A percentile compares a stretch with the other conserved stretches of the same genome.
Conservation (phyloP, 140 eudicot species). For the Oenanthe javanica region DNA sequence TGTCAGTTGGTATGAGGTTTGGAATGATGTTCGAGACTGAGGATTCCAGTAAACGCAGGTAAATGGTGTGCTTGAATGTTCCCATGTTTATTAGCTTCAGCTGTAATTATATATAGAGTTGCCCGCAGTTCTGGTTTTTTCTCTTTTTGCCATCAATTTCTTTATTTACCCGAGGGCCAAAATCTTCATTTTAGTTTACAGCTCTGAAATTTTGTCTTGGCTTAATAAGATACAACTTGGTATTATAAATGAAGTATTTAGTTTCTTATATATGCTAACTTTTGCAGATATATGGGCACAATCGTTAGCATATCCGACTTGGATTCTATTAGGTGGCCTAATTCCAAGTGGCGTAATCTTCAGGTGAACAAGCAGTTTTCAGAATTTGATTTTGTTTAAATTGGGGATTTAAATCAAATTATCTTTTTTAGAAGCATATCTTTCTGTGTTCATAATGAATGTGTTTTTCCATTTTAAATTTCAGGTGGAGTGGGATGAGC, state of each 20-base stretch:
- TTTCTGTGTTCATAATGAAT: not conserved
- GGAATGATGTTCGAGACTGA: constrained; percentile 99
- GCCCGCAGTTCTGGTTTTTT: not conserved
- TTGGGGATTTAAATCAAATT: not conserved
- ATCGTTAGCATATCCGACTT: constrained; percentile 77
- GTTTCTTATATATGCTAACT: not conserved
- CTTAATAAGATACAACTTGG: not conserved
- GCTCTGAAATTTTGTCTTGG: not conserved
- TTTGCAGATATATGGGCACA: constrained; percentile 92
- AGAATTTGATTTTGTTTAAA: not conserved
- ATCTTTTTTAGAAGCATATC: not conserved
- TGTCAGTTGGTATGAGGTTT: constrained; percentile 90
- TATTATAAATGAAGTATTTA: not conserved
- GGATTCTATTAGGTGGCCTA: constrained; percentile 93
- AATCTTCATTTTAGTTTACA: not conserved
- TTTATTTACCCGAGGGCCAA: not conserved
- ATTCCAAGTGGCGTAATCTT: constrained; percentile 93
- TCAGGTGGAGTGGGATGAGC: constrained; percentile 99
- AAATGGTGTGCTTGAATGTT: not conserved
- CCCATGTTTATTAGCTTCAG: not conserved
- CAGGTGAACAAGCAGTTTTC: constrained; percentile 34
- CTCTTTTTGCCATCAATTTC: not conserved
- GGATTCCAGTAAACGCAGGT: constrained; percentile 96
- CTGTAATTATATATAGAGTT: not conserved
- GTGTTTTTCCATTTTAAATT: not conserved